Evolutionary conservation across 805 yeast species (phyloP), one percentile per base, ranked within the genome.

Genomic region (Starmerella powellii): DNA sequence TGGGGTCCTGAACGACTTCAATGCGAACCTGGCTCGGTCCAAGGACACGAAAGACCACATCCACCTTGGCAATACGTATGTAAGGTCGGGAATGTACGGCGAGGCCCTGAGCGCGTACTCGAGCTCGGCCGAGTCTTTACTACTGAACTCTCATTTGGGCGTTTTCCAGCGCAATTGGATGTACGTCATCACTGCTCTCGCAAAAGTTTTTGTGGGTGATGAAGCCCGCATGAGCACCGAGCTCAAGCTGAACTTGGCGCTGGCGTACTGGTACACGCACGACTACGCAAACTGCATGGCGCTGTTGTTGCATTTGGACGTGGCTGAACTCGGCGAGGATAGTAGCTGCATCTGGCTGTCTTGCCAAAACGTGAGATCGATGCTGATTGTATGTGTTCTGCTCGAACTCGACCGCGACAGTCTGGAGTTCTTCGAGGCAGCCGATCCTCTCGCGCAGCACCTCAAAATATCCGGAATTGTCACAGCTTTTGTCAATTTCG

Each of bases 111-210:
- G 18, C 20, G 39, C 41, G 12, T 38, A 44, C n/a, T 19, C 15
- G 20, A 30, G 31, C 11, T 6, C 31, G 15, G 16, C 34, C 6
- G 17, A 24, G 20, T 27, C 26, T 18, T 24, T 35, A 2, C 32
- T 36, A 34, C 39, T 38, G 34, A 29, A 26, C 13, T 45, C 52
- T 21, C 40, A 48, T 18, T 18, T 45, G n/a, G 37, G 39, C 17
- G 26, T 43, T 3, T 24, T 47, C 18, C 48, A 40, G 30, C 20
- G 34, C 8, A 38, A 44, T 23, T 47, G 51, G 49, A 17, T 48
- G 20, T 30, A 34, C 13, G 36, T 45, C 23, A 28, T 18, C 12
- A 34, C 41, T 12, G 20, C 30, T 2, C 8, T 30, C 8, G 41
- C 30, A 8, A 30, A 38, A 13, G 10, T 12, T 8, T 18, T 21